These are phyloP conservation scores for Tolypocladium ophioglossoides DNA, from an alignment of 2,329 filamentous ascomycete species.

Conservation along the genomic window DNA sequence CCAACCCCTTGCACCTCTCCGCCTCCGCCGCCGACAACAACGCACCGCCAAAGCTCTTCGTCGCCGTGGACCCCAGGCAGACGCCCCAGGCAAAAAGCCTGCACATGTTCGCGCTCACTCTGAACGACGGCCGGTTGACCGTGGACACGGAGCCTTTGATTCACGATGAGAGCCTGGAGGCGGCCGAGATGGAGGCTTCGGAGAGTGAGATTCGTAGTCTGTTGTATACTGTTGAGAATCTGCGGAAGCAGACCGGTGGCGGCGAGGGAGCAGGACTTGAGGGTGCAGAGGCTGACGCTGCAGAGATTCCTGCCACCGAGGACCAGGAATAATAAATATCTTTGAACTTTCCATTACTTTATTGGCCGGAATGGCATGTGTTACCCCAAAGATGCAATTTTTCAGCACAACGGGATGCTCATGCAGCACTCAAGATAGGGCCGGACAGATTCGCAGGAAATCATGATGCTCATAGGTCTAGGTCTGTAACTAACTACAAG, in stretches of 20 bases:
- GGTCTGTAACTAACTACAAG: constrained; percentile 12
- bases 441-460: neutral
- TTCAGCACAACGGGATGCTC: neutral
- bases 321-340: neutral
- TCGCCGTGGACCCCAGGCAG: constrained; percentile 27
- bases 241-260: constrained; percentile 32
- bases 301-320: constrained; percentile 1
- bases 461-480: constrained; percentile 21
- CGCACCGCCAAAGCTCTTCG: constrained; percentile 21
- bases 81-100: constrained; percentile 17
- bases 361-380: neutral
- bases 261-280: constrained; percentile 9
- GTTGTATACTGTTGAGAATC: constrained; percentile 34
- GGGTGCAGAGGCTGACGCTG: constrained; percentile 1
- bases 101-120: constrained; percentile 17
- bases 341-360: neutral
- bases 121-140: constrained; percentile 20
- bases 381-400: too few species aligned
- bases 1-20: constrained; percentile 52
- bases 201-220: constrained; percentile 28
- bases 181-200: constrained; percentile 21
- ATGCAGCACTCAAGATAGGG: neutral
- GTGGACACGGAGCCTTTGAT: constrained; percentile 16
- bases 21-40: constrained; percentile 12
- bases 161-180: constrained; percentile 13